Percentiles rank a stretch among this genome's conserved stretches.
Conservation (phyloP, 2,329 filamentous ascomycete species). For the Talaromyces atroroseus region DNA sequence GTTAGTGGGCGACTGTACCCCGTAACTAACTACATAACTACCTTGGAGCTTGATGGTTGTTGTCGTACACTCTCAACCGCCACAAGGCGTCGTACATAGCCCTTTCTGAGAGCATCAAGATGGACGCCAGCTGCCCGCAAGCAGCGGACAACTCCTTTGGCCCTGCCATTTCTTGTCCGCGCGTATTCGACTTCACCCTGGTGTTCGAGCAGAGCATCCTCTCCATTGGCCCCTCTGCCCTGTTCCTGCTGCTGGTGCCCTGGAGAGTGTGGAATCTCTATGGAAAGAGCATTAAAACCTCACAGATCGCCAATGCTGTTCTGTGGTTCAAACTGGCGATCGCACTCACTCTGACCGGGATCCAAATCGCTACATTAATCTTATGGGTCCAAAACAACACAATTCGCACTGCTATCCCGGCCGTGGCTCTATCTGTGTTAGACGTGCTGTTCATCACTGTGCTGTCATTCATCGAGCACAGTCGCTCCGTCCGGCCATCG, state of each 20-base stretch:
- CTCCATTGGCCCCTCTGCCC: conserved; percentile 30
- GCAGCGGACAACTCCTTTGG: not conserved
- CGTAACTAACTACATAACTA: too few species aligned
- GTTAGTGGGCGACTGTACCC: too few species aligned
- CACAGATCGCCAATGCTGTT: not conserved
- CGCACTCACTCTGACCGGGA: not conserved
- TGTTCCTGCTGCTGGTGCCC: conserved; percentile 25
- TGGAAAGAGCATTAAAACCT: not conserved
- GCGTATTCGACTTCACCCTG: conserved; percentile 42
- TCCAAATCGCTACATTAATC: not conserved
- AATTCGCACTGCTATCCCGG: conserved; percentile 16
- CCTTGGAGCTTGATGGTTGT: too few species aligned
- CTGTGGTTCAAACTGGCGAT: not conserved
- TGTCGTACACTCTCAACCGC: too few species aligned
- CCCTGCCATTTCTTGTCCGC: conserved; percentile 28
- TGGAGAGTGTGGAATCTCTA: not conserved
- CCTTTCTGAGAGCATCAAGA: not conserved
- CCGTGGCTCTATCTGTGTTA: not conserved
- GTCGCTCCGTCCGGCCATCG: conserved; percentile 23
- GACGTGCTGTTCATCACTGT: conserved; percentile 16
- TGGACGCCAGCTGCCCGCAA: not conserved
- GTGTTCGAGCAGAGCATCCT: conserved; percentile 42
- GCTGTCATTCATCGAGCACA: conserved; percentile 23
- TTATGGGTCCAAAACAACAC: conserved; percentile 4
- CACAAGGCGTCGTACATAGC: too few species aligned